Evolutionary conservation across 768 basidiomycete species (phyloP), one percentile per base, ranked within the genome.

Genomic region (Kwoniella botswanensis): DNA sequence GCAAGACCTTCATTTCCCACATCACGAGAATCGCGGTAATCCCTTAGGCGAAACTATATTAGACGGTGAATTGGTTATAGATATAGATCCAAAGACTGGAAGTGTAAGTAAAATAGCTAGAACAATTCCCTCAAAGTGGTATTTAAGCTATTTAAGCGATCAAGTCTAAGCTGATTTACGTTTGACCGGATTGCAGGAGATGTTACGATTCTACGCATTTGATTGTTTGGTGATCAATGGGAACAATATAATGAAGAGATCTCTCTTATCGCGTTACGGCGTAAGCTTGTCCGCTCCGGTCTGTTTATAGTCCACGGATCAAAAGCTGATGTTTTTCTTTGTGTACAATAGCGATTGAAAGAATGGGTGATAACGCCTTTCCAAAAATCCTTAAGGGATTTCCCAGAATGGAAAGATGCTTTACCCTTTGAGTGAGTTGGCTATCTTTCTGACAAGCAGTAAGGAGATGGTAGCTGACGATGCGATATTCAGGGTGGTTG

Each of bases 31-130:
- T 71, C 89, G 88, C 2, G 85, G 85, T 71, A 86, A 85, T 21
- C 90, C 91, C 2, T 86, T 97, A 52, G 86, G 88, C 73, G 90
- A 92, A 79, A 93, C 93, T 0, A 85, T 99, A 11, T 84, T 98
- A 21, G 97, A 99, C 78, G 97, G 93, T 46, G 97, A 99, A 82
- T 88, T 98, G 54, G 94, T 99, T 5, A 86, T 93, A 63, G 97
- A 99, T 79, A 87, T 91, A 26, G 93, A 98, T 80, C 91, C 91
- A 10, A 84, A 82, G 46, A 93, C 90, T 43, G 88, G 88, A 56
- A 85, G 86, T 79, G 94, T 93, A 74, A 73, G 89, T 71, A 15
- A 10, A 50, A 82, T 59, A 35, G 35, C 35, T 35, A 35, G 35
- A 35, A 35, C 35, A 35, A 35, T 26, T 7, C 35, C 35, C 35